phyloP scores from a whole-genome alignment of 371 early-diverging fungal species.

The Coemansia sp. region DNA sequence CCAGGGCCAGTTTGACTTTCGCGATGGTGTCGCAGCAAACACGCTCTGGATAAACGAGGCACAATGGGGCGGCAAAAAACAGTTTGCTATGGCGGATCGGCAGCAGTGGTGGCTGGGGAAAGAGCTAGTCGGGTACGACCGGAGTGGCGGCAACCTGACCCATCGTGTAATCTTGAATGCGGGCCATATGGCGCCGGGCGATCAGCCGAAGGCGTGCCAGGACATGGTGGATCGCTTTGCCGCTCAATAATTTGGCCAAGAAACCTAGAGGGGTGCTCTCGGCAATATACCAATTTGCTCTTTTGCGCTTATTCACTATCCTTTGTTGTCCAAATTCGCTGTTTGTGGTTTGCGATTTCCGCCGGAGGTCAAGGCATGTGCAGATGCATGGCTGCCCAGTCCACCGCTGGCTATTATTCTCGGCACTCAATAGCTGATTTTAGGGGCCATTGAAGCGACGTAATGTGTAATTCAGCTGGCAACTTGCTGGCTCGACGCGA shows the following conservation, averaged over 20 bases:
- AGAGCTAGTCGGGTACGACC: constrained; percentile 59
- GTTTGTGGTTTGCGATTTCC: too few species aligned
- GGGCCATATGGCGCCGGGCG: constrained; percentile 65
- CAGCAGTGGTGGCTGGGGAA: constrained; percentile 53
- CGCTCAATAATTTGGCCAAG: background rate
- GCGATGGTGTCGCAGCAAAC: constrained; percentile 63
- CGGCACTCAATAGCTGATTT: too few species aligned
- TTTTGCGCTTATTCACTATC: background rate
- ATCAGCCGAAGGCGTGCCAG: constrained; percentile 52
- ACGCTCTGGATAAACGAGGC: constrained; percentile 61
- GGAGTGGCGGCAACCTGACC: constrained; percentile 50
- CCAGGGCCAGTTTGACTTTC: constrained; percentile 67
- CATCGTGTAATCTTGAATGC: constrained; percentile 60
- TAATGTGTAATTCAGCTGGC: too few species aligned
- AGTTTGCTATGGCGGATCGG: constrained; percentile 55
- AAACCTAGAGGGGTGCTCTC: too few species aligned
- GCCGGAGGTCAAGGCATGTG: too few species aligned
- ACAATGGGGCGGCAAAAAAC: constrained; percentile 57
- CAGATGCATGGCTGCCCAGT: background rate
- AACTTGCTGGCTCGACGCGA: too few species aligned
- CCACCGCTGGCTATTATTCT: background rate
- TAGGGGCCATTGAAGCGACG: too few species aligned
- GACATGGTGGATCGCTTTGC: constrained; percentile 42
- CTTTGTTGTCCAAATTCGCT: too few species aligned
- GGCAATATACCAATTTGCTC: too few species aligned